Base-by-base conservation (phyloP, 176 grass and related monocot genomes). In the Zoysia pacifica region DNA sequence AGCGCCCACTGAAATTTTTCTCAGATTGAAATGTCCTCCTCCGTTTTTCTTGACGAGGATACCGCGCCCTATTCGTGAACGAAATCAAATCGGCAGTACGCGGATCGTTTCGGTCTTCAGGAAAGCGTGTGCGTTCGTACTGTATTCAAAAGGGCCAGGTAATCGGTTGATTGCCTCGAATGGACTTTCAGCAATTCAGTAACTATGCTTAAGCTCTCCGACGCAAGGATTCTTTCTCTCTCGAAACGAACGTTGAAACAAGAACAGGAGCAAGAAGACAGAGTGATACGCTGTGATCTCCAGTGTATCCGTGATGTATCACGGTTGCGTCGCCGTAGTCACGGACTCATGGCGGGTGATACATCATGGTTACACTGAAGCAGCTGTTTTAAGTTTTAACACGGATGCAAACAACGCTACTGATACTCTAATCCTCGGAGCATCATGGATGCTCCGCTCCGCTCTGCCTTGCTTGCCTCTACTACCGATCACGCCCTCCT, bases 221-320 rank as follows among this genome's bases (percentile, higher is more conserved):
- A 11, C 36, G 20, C 8, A 36, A 70, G 0, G 49, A 8, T 18
- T 28, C 15, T 36, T 61, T 6, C 7, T 28, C 0, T 48, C 58
- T 35, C 9, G n/a, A 8, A 3, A 49, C 12, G 48, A 20, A 59
- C 7, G 6, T 2, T 4, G 62, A 43, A 62, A 48, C 39, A 19
- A 35, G 18, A n/a, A 38, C 58, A 20, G 18, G 1, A 28, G 12
- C 12, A 4, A 1, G 11, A 53, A 16, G 8, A 19, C 11, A 44
- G 7, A 8, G 9, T 16, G 44, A 37, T 13, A 13, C 28, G 4
- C 45, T 45, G 47, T 7, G 15, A 12, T 69, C 62, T 84, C 63
- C 75, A 81, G 85, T 91, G 85, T 85, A 91, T 87, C 81, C 85
- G 83, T 87, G 85, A 87, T 84, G 62, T 91, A 87, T 58, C 69